Conservation (phyloP, 805 yeast species). For the Candida boleticola region DNA sequence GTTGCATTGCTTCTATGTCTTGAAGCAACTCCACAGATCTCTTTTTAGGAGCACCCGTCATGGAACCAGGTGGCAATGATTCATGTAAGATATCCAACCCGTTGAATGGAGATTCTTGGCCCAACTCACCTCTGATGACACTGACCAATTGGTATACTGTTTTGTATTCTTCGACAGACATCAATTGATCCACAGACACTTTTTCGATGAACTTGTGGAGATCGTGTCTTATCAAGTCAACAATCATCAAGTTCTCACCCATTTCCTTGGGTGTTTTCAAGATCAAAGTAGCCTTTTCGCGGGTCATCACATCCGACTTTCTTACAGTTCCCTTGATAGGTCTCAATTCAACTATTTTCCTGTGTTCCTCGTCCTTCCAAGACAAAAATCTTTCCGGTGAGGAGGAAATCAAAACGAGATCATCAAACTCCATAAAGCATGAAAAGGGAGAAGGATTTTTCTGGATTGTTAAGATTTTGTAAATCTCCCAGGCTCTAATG, state of each 20-base stretch:
- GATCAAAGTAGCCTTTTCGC: constrained; percentile 58
- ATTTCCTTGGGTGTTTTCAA: constrained; percentile 85
- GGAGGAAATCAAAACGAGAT: constrained; percentile 68
- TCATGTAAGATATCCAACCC: constrained; percentile 80
- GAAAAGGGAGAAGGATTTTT: constrained; percentile 94
- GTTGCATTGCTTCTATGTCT: constrained; percentile 47
- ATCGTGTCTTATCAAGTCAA: constrained; percentile 92
- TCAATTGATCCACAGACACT: constrained; percentile 74
- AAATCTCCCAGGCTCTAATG: constrained; percentile 72
- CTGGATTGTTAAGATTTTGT: constrained; percentile 58
- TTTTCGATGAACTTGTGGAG: constrained; percentile 61
- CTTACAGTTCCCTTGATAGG: constrained; percentile 96
- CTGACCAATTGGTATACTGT: constrained; percentile 92
- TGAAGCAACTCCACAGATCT: constrained; percentile 84
- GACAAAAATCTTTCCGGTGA: constrained; percentile 92
- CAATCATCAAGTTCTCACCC: constrained; percentile 96
- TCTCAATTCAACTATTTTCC: constrained; percentile 65
- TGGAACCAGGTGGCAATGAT: constrained; percentile 95
- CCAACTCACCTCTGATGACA: constrained; percentile 69
- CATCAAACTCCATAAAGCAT: constrained; percentile 69
- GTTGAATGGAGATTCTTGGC: constrained; percentile 30
- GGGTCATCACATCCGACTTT: constrained; percentile 53
- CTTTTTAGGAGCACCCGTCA: constrained; percentile 99
- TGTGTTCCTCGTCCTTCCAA: constrained; percentile 53
- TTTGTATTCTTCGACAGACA: constrained; percentile 89